Evolutionary conservation across 2,329 filamentous ascomycete species (phyloP), one percentile per base, ranked within the genome.

Genomic region (Aspergillus sp.): DNA sequence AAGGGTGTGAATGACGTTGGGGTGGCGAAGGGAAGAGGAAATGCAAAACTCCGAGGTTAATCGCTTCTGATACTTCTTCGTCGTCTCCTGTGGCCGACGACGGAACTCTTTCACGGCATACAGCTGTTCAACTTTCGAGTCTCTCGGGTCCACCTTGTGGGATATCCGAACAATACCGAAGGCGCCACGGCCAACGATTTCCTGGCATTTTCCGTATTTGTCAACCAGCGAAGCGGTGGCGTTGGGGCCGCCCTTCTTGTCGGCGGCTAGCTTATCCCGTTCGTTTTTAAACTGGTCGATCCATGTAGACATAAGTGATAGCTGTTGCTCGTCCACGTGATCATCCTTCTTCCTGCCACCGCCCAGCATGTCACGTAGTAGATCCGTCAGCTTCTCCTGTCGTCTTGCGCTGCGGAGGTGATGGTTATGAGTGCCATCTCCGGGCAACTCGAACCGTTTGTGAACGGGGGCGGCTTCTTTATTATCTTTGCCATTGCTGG

Each of bases 71-170:
- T 98, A 99, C 75, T 96, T 96, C 81, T 96, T 96, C 69, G 93
- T 89, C 13, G 92, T 96, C 78, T 99, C 95, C 70, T 96, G 92
- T 1, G 94, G 93, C 52, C 93, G 87, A 65, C 94, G 90, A 61
- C 94, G 91, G 80, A 99, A 99, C 77, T 99, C 95, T 79, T 99
- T 99, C 73, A 99, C 94, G 39, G 95, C 95, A 72, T 95, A 99
- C 8, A 99, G 84, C 79, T 96, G 93, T 79, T 98, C 95, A 59
- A 84, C 82, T 69, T 85, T 88, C 30, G 83, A 83, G 68, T 92
- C 90, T 70, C 88, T 90, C 13, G 92, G 90, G 62, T 96, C 85
- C 62, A 92, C 89, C 80, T 99, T 99, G 85, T 98, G 95, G 15
- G 94, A 96, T 76, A 98, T 96, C 62, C 95, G 88, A 65, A 99